Conservation (phyloP, 495 filamentous ascomycete genomes). For the Entonaema liquescens region DNA sequence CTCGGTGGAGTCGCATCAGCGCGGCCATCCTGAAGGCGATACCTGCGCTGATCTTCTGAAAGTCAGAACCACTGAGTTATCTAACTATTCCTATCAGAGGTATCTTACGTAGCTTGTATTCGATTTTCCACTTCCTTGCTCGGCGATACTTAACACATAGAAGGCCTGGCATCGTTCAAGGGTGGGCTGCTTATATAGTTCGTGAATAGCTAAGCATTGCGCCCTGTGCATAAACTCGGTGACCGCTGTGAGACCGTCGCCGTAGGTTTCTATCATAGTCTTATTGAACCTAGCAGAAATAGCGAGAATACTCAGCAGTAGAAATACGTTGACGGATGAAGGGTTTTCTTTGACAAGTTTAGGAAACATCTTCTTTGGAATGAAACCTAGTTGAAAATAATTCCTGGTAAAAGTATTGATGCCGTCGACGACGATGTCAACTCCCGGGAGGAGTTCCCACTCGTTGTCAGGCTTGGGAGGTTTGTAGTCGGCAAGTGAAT, state of each 20-base stretch:
- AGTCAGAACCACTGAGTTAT: conserved; percentile 34
- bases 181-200: conserved; percentile 58
- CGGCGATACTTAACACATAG: conserved; percentile 61
- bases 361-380: conserved; percentile 59
- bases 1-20: conserved; percentile 59
- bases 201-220: conserved; percentile 52
- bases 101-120: conserved; percentile 56
- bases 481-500: conserved; percentile 34
- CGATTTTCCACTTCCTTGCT: conserved; percentile 59
- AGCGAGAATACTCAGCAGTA: conserved; percentile 57
- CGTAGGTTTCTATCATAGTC: conserved; percentile 53
- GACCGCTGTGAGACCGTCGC: conserved; percentile 54
- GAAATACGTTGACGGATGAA: conserved; percentile 56
- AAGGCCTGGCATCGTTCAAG: conserved; percentile 63
- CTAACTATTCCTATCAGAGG: not conserved
- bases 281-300: conserved; percentile 59
- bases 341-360: conserved; percentile 51
- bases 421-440: conserved; percentile 54
- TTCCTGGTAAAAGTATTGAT: conserved; percentile 56
- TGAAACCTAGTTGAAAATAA: conserved; percentile 62
- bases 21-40: conserved; percentile 62
- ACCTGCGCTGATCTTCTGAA: conserved; percentile 57
- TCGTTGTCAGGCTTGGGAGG: conserved; percentile 47
- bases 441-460: conserved; percentile 55
- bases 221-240: conserved; percentile 60